Conservation (phyloP, 129 eudicot species). For the Centella asiatica region DNA sequence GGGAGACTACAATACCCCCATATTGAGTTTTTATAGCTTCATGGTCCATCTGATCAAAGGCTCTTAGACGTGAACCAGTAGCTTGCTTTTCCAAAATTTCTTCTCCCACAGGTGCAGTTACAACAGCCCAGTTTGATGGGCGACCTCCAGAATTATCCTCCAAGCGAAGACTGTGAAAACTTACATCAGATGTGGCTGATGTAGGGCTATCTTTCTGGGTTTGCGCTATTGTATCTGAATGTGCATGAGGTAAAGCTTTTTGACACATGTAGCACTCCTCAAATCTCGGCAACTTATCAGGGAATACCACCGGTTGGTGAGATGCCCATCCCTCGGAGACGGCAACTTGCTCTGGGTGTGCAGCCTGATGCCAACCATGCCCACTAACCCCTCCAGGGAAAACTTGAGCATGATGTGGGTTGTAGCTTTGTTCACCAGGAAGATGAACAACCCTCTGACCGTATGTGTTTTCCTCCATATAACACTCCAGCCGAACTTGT, state of each 20-base stretch:
- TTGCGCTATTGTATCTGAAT: slow-evolving; percentile 83
- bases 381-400: slow-evolving; percentile 38
- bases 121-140: slow-evolving; percentile 33
- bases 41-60: slow-evolving; percentile 9
- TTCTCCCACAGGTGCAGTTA: slow-evolving; percentile 20
- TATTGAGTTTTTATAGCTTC: slow-evolving; percentile 20
- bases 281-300: slow-evolving; percentile 32
- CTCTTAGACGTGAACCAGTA: slow-evolving; percentile 12
- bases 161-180: slow-evolving; percentile 47
- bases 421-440: slow-evolving; percentile 50
- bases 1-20: slow-evolving; percentile 15
- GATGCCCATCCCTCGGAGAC: slow-evolving; percentile 48
- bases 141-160: slow-evolving; percentile 40
- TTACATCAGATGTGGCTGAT: slow-evolving; percentile 31
- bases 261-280: slow-evolving; percentile 82
- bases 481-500: slow-evolving; percentile 47
- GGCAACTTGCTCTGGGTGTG: slow-evolving; percentile 37
- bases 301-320: slow-evolving; percentile 31
- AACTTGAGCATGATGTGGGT: slow-evolving; percentile 43
- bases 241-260: slow-evolving; percentile 87
- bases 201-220: slow-evolving; percentile 45
- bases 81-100: slow-evolving; percentile 17
- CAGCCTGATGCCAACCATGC: slow-evolving; percentile 58
- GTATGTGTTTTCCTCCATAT: slow-evolving; percentile 23
- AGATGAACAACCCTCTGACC: slow-evolving; percentile 38